Evolutionary conservation across 2,329 filamentous ascomycete species (phyloP), one percentile per base, ranked within the genome.

Genomic region (Neofusicoccum parvum): DNA sequence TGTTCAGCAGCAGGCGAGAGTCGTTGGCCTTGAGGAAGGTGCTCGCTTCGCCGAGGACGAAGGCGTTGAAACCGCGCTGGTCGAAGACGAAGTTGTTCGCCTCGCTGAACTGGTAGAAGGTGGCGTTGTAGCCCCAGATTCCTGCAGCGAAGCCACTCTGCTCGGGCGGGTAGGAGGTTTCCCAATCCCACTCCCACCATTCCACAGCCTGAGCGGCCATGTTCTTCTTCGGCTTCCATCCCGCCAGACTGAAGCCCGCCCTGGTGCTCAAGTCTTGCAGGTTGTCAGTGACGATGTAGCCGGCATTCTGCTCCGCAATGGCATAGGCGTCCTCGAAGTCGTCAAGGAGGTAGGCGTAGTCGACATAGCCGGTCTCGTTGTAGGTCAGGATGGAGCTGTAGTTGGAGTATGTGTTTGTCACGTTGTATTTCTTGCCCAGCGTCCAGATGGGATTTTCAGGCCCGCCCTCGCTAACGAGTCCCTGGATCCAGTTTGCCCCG

Each of bases 401-500:
- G 70, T 90, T 81, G 0, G 87, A 89, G 65, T 82, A 85, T 0
- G 80, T 82, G 58, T 85, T 89, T 1, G 78, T 76, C 9, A 90
- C 68, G 0, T 82, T 77, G 69, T 87, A 82, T 70, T 89, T 88
- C 74, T 89, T 83, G 0, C 84, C 75, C 43, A 88, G 73, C 0
- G 81, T 83, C 86, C 87, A 90, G 51, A 90, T 84, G 0, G 88
- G 88, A 58, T 90, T 88, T 54, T 87, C 83, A 68, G 62, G 74
- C 39, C 62, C 74, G 6, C 72, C 68, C 37, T 70, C 67, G 32
- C 74, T 75, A 34, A 75, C 80, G 32, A 79, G 72, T 27, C 78
- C 82, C 78, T 80, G 81, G 36, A 81, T 81, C 89, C 89, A 91
- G 68, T 91, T 91, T 6, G 89, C 88, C 2, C 89, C 89, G 32